phyloP scores from a whole-genome alignment of 257 asterid genomes.

The Buddleja alternifolia region DNA sequence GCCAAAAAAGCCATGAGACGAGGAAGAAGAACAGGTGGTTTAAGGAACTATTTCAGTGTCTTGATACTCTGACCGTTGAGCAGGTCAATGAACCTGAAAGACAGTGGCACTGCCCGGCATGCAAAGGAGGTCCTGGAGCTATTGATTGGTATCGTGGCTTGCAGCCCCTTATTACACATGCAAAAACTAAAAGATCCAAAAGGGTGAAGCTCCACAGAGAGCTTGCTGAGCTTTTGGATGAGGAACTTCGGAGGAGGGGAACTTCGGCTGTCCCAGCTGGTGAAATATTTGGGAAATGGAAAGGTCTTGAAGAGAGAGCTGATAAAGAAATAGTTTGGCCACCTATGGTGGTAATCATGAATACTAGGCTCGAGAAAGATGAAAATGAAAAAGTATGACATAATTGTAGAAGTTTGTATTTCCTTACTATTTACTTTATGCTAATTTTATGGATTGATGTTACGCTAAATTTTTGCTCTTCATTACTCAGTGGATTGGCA shows the following conservation, averaged over 20 bases:
- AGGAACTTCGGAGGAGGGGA: constrained; percentile 53
- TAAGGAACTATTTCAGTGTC: constrained; percentile 42
- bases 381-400: constrained; percentile 47
- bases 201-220: constrained; percentile 67
- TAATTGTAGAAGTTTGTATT: constrained; percentile 22
- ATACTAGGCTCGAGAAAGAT: constrained; percentile 50
- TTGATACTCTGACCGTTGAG: constrained; percentile 47
- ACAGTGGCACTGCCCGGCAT: constrained; percentile 78
- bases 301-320: constrained; percentile 39
- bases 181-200: constrained; percentile 52
- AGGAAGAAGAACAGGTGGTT: constrained; percentile 58
- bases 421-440: constrained; percentile 6
- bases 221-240: constrained; percentile 55
- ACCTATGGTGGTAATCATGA: constrained; percentile 61
- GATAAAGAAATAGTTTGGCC: constrained; percentile 65
- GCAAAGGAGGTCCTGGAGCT: constrained; percentile 75
- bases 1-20: constrained; percentile 55
- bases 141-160: constrained; percentile 66
- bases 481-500: constrained; percentile 63
- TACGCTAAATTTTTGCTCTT: constrained; percentile 26
- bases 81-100: constrained; percentile 58
- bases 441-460: constrained; percentile 20
- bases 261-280: constrained; percentile 50
- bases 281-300: constrained; percentile 49
- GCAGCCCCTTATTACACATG: constrained; percentile 58